Percentiles rank a stretch among this genome's conserved stretches.
These are phyloP conservation scores for Trichoderma breve DNA, from an alignment of 2,329 filamentous ascomycete genomes.

Conservation along the genomic window DNA sequence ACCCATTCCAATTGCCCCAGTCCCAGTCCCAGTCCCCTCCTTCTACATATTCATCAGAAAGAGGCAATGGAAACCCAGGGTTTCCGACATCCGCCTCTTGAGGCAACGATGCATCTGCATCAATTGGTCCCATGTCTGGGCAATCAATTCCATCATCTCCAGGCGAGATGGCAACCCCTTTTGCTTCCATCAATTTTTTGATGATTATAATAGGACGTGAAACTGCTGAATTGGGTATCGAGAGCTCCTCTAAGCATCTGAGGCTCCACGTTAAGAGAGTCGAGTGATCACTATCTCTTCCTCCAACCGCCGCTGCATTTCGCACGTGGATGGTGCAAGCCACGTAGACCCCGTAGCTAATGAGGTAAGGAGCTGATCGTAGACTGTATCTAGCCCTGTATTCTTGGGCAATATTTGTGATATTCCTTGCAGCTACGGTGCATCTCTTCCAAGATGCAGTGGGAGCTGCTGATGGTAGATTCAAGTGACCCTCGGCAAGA, in stretches of 20 bases:
- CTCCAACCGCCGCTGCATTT: conserved; percentile 27
- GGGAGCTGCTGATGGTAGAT: not conserved
- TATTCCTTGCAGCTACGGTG: conserved; percentile 32
- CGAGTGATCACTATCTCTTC: not conserved
- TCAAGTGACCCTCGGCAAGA: not conserved
- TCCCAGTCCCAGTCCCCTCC: not conserved
- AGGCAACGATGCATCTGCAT: not conserved
- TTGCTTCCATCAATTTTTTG: not conserved
- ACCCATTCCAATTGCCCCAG: not conserved
- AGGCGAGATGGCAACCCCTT: not conserved
- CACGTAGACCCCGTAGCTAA: conserved; percentile 40
- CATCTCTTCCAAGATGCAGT: conserved; percentile 31
- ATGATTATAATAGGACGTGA: not conserved
- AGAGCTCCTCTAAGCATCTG: not conserved
- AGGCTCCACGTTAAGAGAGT: not conserved
- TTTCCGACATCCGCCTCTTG: not conserved
- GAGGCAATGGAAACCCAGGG: not conserved
- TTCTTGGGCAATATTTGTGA: conserved; percentile 32
- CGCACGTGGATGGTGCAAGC: conserved; percentile 42
- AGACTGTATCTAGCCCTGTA: conserved; percentile 35
- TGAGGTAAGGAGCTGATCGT: conserved; percentile 35
- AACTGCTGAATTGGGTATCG: not conserved
- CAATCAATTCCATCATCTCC: not conserved
- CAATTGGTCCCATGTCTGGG: not conserved
- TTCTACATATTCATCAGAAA: not conserved